Percentiles rank a stretch among this genome's conserved stretches.
These are phyloP conservation scores for Phyllosticta paracitricarpa DNA, from an alignment of 2,329 filamentous ascomycete genomes.

Conservation along the genomic window DNA sequence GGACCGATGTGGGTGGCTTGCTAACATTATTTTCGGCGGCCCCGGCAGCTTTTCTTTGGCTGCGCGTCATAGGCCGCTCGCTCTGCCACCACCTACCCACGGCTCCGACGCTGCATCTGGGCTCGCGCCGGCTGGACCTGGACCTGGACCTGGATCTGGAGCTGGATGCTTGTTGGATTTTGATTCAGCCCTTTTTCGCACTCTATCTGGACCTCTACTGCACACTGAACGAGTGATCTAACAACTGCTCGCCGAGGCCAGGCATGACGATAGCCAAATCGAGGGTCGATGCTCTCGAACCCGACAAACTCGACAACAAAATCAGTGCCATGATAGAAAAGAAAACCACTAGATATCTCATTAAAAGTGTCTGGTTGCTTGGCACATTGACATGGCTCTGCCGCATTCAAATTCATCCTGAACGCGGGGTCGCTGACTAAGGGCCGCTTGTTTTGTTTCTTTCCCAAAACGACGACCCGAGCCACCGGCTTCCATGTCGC, in stretches of 20 bases:
- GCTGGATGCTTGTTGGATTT: neutral
- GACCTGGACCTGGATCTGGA: no score
- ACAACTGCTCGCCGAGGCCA: neutral
- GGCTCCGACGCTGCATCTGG: neutral
- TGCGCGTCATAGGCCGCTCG: slow-evolving; percentile 5
- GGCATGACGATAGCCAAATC: no score
- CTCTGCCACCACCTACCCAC: neutral
- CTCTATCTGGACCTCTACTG: neutral
- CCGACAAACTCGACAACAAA: neutral
- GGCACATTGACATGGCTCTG: neutral
- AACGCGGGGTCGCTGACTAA: slow-evolving; percentile 5
- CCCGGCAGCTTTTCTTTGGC: slow-evolving; percentile 4
- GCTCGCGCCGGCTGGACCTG: neutral
- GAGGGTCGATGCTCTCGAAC: neutral
- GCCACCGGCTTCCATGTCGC: neutral
- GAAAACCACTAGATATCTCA: neutral
- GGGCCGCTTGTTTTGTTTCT: neutral
- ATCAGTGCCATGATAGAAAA: neutral
- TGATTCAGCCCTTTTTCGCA: neutral
- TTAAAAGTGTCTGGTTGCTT: neutral
- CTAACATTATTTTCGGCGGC: slow-evolving; percentile 2
- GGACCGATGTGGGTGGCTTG: neutral
- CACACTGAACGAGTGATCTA: neutral
- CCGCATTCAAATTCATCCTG: neutral
- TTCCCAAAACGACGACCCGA: neutral